Evolutionary conservation across 1,139 yeast species (phyloP).

Genomic region (Blastobotrys ciferrii): DNA sequence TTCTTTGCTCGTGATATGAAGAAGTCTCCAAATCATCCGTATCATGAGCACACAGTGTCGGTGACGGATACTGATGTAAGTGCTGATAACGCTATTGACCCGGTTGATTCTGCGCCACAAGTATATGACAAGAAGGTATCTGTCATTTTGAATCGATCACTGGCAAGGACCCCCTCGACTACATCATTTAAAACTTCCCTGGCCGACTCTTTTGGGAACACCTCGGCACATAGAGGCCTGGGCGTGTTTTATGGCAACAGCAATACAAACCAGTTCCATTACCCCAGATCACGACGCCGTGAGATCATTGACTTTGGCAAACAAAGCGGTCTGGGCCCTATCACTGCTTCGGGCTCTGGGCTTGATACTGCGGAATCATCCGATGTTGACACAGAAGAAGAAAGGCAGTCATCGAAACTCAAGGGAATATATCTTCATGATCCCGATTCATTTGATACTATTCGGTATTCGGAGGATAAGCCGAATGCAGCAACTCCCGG

Average conservation of each 20-base stretch:
- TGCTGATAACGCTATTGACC: slow-evolving; percentile 39
- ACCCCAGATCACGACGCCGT: slow-evolving; percentile 18
- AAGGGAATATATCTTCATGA: slow-evolving; percentile 4
- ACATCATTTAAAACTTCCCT: slow-evolving; percentile 73
- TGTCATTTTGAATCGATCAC: slow-evolving; percentile 66
- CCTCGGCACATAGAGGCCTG: slow-evolving; percentile 1
- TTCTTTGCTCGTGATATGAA: slow-evolving; percentile 72
- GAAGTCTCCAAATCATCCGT: slow-evolving; percentile 1
- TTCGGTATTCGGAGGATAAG: slow-evolving; percentile 13
- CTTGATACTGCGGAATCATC: slow-evolving; percentile 17
- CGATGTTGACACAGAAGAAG: slow-evolving; percentile 11
- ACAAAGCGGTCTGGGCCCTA: slow-evolving; percentile 2
- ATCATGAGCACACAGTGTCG: slow-evolving; percentile 35
- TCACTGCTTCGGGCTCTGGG: slow-evolving; percentile 16
- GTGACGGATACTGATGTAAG: slow-evolving; percentile 44
- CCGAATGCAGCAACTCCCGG: not conserved
- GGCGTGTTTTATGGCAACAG: slow-evolving; percentile 5
- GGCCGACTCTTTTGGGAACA: slow-evolving; percentile 41
- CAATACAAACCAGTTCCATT: slow-evolving; percentile 7
- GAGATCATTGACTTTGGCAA: slow-evolving; percentile 24
- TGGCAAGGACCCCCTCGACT: slow-evolving; percentile 73
- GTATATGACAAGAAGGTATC: slow-evolving; percentile 79
- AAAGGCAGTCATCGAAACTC: not conserved
- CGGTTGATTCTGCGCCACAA: slow-evolving; percentile 72
- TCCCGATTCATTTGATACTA: slow-evolving; percentile 16